phyloP scores from a whole-genome alignment of 306 rosid genomes.

The Inga oerstediana region DNA sequence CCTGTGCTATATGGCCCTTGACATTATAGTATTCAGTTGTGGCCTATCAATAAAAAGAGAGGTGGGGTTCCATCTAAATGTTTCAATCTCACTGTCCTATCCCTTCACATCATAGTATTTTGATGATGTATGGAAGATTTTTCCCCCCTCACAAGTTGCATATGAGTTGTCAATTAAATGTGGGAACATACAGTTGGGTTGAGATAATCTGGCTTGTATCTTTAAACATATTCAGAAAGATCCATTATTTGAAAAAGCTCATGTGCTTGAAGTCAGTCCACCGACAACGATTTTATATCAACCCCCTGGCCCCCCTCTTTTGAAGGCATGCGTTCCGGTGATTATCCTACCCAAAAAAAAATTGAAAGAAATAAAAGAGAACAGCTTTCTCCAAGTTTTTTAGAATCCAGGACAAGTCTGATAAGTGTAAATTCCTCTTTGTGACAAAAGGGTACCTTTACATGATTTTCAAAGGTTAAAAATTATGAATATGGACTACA shows the following conservation, averaged over 20 bases:
- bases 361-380: background rate
- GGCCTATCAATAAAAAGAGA: background rate
- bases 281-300: conserved; percentile 20
- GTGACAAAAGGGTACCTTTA: conserved; percentile 32
- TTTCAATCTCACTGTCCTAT: background rate
- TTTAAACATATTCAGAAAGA: background rate
- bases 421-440: background rate
- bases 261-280: conserved; percentile 14
- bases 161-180: background rate
- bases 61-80: background rate
- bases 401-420: background rate
- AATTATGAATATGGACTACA: background rate
- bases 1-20: background rate
- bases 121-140: background rate
- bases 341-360: background rate
- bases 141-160: background rate
- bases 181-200: background rate
- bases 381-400: conserved; percentile 24
- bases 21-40: background rate
- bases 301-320: background rate
- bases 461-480: background rate
- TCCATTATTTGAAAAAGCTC: background rate
- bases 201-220: background rate
- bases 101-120: background rate
- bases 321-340: conserved; percentile 12